Base-by-base conservation (phyloP, 2,329 filamentous ascomycete genomes). In the Madurella fahalii region DNA sequence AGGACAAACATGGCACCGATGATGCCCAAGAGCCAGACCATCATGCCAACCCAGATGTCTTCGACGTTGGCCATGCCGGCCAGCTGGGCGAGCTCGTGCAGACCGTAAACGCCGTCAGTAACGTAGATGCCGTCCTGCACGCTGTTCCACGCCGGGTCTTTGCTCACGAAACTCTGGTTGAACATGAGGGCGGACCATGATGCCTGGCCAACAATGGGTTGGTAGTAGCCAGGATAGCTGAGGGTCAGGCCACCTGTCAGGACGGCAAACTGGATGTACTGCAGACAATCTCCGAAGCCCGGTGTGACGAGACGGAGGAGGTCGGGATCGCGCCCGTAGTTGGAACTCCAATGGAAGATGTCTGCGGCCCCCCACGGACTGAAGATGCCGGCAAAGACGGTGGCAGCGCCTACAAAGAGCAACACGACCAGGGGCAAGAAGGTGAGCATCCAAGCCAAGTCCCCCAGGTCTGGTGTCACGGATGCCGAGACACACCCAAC, bases 271-370 rank as follows among this genome's bases (percentile, higher is more conserved):
- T 99, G 94, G 16, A 99, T 89, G 69, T 99, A 97, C 71, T 97
- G 92, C 52, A 99, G 78, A 66, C 94, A 99, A 68, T 99, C 94
- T 7, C 90, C 91, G 68, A 99, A 97, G 1, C 94, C 94, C 5
- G 94, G 94, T 0, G 94, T 99, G 34, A 99, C 90, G 46, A 99
- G 78, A 52, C 94, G 85, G 51, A 99, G 77, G 61, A 96, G 77
- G 72, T 99, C 94, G 58, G 90, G 89, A 64, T 99, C 94, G 63
- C 93, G 85, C 37, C 94, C 94, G 68, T 95, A 97, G 68, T 99
- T 99, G 67, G 90, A 95, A n/a, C 90, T 91, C 91, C 93, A 99
- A 62, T 89, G 86, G 69, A 97, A 97, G 17, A 93, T 79, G 68
- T 99, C 89, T 8, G 84, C 84, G 1, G 90, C 89, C 17, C 94